Evolutionary conservation across 2,329 filamentous ascomycete genomes (phyloP).

Genomic region (Elsinoe ampelina): DNA sequence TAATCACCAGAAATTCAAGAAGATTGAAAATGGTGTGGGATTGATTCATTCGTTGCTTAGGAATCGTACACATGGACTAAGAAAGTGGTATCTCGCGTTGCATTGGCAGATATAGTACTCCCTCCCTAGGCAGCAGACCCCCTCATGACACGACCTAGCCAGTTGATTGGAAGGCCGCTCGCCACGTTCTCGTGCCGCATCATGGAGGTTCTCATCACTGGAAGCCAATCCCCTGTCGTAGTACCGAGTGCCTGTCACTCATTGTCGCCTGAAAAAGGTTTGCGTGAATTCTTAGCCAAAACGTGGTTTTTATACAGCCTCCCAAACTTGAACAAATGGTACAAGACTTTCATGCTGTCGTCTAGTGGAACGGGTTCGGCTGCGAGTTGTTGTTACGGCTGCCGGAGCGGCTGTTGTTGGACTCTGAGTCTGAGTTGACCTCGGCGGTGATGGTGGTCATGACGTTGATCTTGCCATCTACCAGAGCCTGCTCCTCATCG

Average conservation of each 20-base stretch:
- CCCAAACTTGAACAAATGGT: background rate
- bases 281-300: background rate
- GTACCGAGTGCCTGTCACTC: background rate
- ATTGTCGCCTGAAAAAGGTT: background rate
- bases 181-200: background rate
- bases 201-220: background rate
- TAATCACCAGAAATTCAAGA: too few relatives aligned
- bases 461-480: slow-evolving; percentile 10
- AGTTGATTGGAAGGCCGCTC: background rate
- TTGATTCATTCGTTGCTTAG: background rate
- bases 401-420: background rate
- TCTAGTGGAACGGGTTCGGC: background rate
- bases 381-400: background rate
- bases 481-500: slow-evolving; percentile 8
- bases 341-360: background rate
- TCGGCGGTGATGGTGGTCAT: slow-evolving; percentile 8
- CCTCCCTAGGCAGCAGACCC: slow-evolving; percentile 3
- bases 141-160: background rate
- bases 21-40: too few relatives aligned
- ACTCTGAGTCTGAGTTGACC: slow-evolving; percentile 5
- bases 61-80: background rate
- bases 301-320: background rate
- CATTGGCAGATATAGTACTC: background rate
- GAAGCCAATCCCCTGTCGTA: slow-evolving; percentile 5
- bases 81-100: slow-evolving; percentile 10